Evolutionary conservation across 2,329 filamentous ascomycete genomes (phyloP).

Genomic region (Paraconiothyrium brasiliense): DNA sequence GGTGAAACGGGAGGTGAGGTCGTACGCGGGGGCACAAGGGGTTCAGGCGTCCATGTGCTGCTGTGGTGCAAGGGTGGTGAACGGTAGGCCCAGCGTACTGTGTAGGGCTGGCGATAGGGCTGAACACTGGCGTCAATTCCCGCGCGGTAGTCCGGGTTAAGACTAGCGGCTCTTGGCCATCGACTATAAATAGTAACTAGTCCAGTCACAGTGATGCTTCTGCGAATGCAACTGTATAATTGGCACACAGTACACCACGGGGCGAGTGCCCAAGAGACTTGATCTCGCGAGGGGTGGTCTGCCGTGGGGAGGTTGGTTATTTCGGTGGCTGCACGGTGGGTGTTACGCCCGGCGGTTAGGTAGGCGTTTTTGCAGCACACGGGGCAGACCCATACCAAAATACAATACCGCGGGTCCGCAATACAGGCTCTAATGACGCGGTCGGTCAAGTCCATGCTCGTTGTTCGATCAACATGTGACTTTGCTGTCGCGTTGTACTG

Average conservation of each 20-base stretch:
- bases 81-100: conserved; percentile 11
- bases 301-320: conserved; percentile 10
- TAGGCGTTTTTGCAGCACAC: conserved; percentile 25
- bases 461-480: conserved; percentile 7
- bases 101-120: conserved; percentile 19
- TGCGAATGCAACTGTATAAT: conserved; percentile 20
- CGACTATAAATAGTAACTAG: conserved; percentile 13
- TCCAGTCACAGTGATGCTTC: not conserved
- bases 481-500: not conserved
- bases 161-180: conserved; percentile 6
- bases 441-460: not conserved
- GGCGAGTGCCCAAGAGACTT: conserved; percentile 14
- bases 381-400: conserved; percentile 15
- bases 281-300: not conserved
- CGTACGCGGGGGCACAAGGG: conserved; percentile 14
- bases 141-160: not conserved
- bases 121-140: conserved; percentile 13
- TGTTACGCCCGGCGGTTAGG: conserved; percentile 16
- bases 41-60: conserved; percentile 16
- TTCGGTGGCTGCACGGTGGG: conserved; percentile 12
- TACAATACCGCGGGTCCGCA: conserved; percentile 14
- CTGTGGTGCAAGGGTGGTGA: conserved; percentile 14
- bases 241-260: conserved; percentile 16
- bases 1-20: conserved; percentile 6
- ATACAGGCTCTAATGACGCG: conserved; percentile 5